phyloP scores from a whole-genome alignment of 768 basidiomycete species.

The Panaeolus cyanescens region DNA sequence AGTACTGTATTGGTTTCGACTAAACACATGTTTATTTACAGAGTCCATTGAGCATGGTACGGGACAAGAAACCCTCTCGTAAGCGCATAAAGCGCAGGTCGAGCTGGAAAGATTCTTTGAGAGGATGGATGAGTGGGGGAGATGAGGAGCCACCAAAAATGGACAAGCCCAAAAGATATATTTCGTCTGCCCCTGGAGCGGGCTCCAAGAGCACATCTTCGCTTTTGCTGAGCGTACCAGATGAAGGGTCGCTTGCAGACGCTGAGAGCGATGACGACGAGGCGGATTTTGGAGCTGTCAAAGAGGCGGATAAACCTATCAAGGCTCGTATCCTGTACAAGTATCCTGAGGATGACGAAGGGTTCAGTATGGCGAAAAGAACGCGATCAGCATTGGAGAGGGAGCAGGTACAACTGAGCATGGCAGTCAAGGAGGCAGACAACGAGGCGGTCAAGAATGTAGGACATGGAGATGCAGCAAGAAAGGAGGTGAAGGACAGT shows the following conservation, averaged over 20 bases:
- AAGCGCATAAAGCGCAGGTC: conserved; percentile 54
- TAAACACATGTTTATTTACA: conserved; percentile 19
- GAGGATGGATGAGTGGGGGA: conserved; percentile 44
- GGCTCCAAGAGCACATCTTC: conserved; percentile 23
- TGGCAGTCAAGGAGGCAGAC: conserved; percentile 53
- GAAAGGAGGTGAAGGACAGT: conserved; percentile 33
- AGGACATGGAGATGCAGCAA: conserved; percentile 12
- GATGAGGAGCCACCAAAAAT: conserved; percentile 30
- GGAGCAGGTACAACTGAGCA: conserved; percentile 53
- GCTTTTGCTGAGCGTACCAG: conserved; percentile 30
- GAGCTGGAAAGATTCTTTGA: conserved; percentile 64
- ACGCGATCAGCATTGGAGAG: conserved; percentile 45
- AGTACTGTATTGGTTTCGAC: background rate
- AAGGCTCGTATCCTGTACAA: conserved; percentile 70
- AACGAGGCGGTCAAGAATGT: conserved; percentile 41
- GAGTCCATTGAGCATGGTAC: conserved; percentile 91
- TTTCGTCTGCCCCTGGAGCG: conserved; percentile 29
- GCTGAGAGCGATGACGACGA: conserved; percentile 54
- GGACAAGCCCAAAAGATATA: conserved; percentile 9
- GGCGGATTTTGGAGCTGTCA: conserved; percentile 40
- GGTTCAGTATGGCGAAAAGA: conserved; percentile 22
- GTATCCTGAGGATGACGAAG: conserved; percentile 33
- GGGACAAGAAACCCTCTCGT: conserved; percentile 53
- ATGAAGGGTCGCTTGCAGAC: conserved; percentile 55
- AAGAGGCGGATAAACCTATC: conserved; percentile 77